Evolutionary conservation across 441 rosid genomes (phyloP).

Genomic region (Eutrema salsugineum): DNA sequence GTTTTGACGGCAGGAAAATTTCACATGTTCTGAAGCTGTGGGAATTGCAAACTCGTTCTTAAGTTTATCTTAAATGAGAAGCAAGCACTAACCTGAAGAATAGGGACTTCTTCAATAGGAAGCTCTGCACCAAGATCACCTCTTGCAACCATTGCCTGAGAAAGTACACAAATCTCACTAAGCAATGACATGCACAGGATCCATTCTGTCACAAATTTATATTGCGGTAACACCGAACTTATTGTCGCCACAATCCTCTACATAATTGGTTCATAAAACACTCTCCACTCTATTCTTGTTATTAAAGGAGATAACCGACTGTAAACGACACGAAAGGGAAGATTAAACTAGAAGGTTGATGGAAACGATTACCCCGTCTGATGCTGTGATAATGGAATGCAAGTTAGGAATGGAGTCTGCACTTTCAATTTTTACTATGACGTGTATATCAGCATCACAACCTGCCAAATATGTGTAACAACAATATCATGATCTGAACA

Average conservation of each 20-base stretch:
- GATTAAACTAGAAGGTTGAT: background rate
- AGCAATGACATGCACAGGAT: background rate
- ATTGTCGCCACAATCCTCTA: background rate
- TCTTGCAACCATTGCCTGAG: slow-evolving; percentile 97
- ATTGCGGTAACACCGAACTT: background rate
- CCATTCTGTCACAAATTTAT: background rate
- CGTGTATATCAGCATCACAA: slow-evolving; percentile 86
- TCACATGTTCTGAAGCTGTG: background rate
- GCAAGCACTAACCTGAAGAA: slow-evolving; percentile 62
- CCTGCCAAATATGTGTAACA: slow-evolving; percentile 43
- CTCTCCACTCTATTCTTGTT: background rate
- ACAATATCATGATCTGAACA: slow-evolving; percentile 14
- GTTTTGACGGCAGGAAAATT: slow-evolving; percentile 6
- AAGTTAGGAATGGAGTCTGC: slow-evolving; percentile 97
- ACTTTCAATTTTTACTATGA: slow-evolving; percentile 92
- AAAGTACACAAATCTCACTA: background rate
- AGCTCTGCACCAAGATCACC: slow-evolving; percentile 99
- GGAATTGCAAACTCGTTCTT: slow-evolving; percentile 9
- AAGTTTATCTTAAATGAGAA: slow-evolving; percentile 17
- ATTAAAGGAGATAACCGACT: background rate
- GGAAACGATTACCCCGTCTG: slow-evolving; percentile 81
- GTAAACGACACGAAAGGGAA: background rate
- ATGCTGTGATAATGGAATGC: slow-evolving; percentile 94
- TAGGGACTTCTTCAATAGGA: slow-evolving; percentile 96
- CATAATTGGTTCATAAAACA: background rate